Base-by-base conservation (phyloP, 495 filamentous ascomycete species). In the Lophiostoma macrostomum region DNA sequence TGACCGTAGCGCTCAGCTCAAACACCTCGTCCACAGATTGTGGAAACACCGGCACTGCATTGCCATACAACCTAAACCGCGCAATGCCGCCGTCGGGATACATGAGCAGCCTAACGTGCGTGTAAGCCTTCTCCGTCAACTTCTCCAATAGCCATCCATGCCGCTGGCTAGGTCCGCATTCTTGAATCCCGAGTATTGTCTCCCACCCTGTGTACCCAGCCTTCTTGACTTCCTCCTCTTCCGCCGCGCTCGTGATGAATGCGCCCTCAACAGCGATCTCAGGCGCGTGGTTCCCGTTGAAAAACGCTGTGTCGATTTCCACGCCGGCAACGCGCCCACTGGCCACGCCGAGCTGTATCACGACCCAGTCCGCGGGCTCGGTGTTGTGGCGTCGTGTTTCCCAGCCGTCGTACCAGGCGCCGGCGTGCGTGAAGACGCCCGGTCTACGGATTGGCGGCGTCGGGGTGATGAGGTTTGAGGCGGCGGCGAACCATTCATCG, bases 371-470 rank as follows among this genome's bases (percentile, higher is more conserved):
- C 58, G 84, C 88, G 3, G 81, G 77, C 22, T 80, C 75, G 0
- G 77, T 70, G 67, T 96, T 96, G 73, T 95, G 91, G 39, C 91
- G 76, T 13, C 90, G 79, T 1, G 90, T 95, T 69, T 96, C 91
- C 91, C 90, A 96, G 20, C 90, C 90, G 65, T 96, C 90, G 68
- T 90, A 95, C 91, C 91, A 96, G 19, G 88, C 87, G 53, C 90
- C 90, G 8, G 88, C 80, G 64, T 85, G 82, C 40, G 90, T 82
- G 76, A 91, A 94, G 69, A 90, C 81, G 50, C 88, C 90, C 0
- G 84, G 83, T 57, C 86, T 81, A 53, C 81, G 79, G 62, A 95
- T 80, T 4, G 91, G 87, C 3, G 85, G 72, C 0, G 80, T 80
- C 0, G 87, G 85, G 13, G 80, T 91, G 45, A 89, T 71, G 58